Evolutionary conservation across 331 rosid genomes (phyloP), one percentile per base, ranked within the genome.

Genomic region (Pyrus hybrid): DNA sequence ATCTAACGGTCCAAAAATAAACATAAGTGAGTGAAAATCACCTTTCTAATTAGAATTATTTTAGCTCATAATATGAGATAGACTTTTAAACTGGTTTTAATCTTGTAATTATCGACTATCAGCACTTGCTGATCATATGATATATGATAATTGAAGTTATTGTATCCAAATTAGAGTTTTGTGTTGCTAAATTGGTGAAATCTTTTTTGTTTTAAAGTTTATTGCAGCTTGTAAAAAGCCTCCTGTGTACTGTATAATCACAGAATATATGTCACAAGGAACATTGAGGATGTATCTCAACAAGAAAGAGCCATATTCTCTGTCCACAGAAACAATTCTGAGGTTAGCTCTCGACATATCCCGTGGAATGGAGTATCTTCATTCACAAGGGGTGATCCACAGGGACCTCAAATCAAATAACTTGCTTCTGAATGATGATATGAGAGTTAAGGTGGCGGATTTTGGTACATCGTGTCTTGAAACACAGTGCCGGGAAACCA

Each of bases 261-360:
- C 99, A 60, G 99, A 94, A 76, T 94, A 94, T 89, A 94, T 94
- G 99, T 94, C 99, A 80, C 96, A 94, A 89, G 99, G 97, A 79
- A 94, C 96, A 45, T 82, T 92, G 82, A 94, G 99, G 85, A 92
- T 94, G 99, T 94, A 94, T 80, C 87, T 94, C 61, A 94, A 94
- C 90, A 94, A 94, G 88, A 94, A 92, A 83, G 99, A 90, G 86
- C 99, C 99, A 21, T 89, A 94, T 80, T 94, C 99, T 17, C 97
- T 94, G 49, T 92, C 99, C 23, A 89, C 78, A 63, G 99, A 94
- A 75, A 94, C 97, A 29, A 77, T 94, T 70, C 79, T 94, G 75
- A 87, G 97, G 86, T 83, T 94, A 79, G 99, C 99, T 11, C 96
- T 94, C 61, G 99, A 94, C 83, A 94, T 94, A 83, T 94, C 99